Evolutionary conservation across 192 early-diverging fungal species (phyloP), one percentile per base, ranked within the genome.

Genomic region (Linnemannia zychae): DNA sequence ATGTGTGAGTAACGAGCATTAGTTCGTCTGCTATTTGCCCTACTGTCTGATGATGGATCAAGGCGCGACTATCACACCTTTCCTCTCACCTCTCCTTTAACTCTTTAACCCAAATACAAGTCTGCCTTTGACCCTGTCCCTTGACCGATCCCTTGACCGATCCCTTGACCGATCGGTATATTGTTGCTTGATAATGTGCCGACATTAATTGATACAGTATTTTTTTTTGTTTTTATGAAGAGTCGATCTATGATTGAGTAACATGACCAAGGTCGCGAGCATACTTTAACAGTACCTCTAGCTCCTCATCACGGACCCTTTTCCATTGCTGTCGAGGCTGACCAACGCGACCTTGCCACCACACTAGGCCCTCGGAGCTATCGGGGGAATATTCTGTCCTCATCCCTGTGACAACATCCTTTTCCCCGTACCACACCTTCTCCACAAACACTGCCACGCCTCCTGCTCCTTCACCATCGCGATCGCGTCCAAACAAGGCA

Each of bases 301-400:
- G 69, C 22, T 79, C 83, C 5, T 76, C 46, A 3, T 77, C 83
- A 36, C 76, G 46, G n/a, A 85, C 49, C 22, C 31, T 28, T 6
- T 22, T 40, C 83, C 83, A 85, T 2, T 76, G 36, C 13, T 72
- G 12, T 15, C 28, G 44, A n/a, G 72, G 66, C 46, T 85, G 77
- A 34, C 83, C 83, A 4, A 85, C 72, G 9, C 20, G 17, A 11
- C 83, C 83, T 50, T 85, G 83, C 83, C 77, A 85, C 83, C 83
- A 85, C 17, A 79, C 63, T 3, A 85, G 37, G 1, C 83, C 83
- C 9, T 85, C 77, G 0, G 47, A 13, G 4, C 69, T 79, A 48
- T 85, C 69, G 7, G 63, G 31, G 24, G 67, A 18, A 68, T 63
- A 79, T 38, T 38, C 48, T 0, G 37, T 18, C 49, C 77, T 67